Evolutionary conservation across 352 stramenopile species (phyloP).

Genomic region (Globisporangium orthogonon): DNA sequence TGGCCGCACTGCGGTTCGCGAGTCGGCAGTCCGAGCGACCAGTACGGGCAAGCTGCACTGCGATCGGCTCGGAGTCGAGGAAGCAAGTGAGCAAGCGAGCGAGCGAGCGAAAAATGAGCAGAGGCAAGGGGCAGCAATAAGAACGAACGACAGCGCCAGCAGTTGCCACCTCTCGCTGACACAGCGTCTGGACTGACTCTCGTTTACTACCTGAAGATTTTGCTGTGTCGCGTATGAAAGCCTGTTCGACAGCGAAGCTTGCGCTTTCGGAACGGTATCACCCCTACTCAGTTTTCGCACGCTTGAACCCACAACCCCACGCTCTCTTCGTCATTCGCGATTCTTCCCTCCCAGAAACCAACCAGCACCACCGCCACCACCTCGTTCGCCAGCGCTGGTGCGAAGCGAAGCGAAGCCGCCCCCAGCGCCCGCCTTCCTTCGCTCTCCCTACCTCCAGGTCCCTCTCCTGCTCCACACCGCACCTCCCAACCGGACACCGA

Average conservation of each 20-base stretch:
- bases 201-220: no score
- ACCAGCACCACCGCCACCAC: neutral
- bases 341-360: neutral
- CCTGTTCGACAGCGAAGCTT: neutral
- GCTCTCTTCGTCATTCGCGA: neutral
- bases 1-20: no score
- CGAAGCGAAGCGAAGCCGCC: no score
- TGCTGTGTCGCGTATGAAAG: no score
- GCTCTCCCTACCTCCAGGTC: neutral
- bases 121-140: no score
- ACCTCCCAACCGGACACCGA: neutral
- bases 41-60: no score
- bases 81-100: no score
- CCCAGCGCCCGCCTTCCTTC: neutral
- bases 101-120: no score
- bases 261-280: neutral
- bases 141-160: no score
- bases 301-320: neutral
- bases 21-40: no score
- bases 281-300: neutral
- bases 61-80: no score
- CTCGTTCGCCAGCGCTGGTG: neutral
- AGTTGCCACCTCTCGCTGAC: neutral
- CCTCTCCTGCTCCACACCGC: neutral
- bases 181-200: neutral